Conservation (phyloP, 2,329 filamentous ascomycete species). For the Hymenoscyphus infarciens region DNA sequence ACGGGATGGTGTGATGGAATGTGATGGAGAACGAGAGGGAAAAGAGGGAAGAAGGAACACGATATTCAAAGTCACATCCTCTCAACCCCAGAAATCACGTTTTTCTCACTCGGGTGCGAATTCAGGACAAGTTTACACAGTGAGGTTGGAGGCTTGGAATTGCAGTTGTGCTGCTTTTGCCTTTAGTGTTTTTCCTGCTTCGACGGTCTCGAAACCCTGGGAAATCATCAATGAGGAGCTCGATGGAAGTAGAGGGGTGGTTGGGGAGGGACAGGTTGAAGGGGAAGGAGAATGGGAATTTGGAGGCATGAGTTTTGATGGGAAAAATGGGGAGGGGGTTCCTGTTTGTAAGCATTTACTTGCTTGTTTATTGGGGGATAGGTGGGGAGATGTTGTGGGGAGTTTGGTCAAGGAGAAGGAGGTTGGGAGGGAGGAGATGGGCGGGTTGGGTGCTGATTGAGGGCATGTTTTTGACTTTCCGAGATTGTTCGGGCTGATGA, state of each 20-base stretch:
- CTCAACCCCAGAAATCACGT: conserved; percentile 35
- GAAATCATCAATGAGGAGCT: background rate
- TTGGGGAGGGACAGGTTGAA: background rate
- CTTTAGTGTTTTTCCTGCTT: conserved; percentile 61
- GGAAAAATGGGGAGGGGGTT: conserved; percentile 31
- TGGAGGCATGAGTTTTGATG: conserved; percentile 45
- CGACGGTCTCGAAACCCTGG: background rate
- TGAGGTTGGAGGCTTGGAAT: conserved; percentile 75
- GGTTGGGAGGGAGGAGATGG: conserved; percentile 64
- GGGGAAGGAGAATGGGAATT: conserved; percentile 34
- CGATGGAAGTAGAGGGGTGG: too few species aligned
- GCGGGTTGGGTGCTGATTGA: conserved; percentile 52
- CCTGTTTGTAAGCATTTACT: conserved; percentile 85
- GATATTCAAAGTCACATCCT: conserved; percentile 28
- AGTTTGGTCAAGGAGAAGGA: conserved; percentile 51
- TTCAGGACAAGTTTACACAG: conserved; percentile 53
- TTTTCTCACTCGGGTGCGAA: conserved; percentile 31
- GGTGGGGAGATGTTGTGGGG: conserved; percentile 56
- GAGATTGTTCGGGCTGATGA: too few species aligned
- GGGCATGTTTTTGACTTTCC: background rate
- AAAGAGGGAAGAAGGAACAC: background rate
- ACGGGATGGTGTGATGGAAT: background rate
- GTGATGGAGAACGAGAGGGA: background rate
- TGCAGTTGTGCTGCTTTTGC: conserved; percentile 86
- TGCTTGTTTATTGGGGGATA: conserved; percentile 72